Conservation (phyloP, 2,329 filamentous ascomycete species). For the Fusarium falciforme region DNA sequence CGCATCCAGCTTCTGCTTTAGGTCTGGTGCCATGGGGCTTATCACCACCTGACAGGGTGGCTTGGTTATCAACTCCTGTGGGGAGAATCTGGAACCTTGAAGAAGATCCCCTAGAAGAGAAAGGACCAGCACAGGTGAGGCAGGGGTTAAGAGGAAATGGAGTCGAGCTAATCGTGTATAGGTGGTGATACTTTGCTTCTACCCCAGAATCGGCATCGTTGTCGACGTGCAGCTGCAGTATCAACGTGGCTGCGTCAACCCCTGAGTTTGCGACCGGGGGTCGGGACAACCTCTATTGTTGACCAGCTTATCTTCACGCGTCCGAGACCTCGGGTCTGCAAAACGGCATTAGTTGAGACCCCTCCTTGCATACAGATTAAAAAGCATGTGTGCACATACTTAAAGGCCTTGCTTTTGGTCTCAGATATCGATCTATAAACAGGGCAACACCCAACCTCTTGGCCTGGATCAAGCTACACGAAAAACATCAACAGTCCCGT, state of each 20-base stretch:
- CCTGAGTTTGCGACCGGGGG: not conserved
- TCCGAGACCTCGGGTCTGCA: not conserved
- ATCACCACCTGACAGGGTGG: not conserved
- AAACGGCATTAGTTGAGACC: not conserved
- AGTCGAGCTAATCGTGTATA: slow-evolving; percentile 2
- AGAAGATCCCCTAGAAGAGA: not conserved
- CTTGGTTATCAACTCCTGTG: not conserved
- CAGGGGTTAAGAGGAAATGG: not conserved
- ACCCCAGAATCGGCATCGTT: not conserved
- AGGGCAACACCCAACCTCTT: not conserved
- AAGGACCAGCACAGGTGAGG: not conserved
- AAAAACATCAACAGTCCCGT: not conserved
- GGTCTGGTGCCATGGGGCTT: slow-evolving; percentile 15
- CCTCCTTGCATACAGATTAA: not conserved
- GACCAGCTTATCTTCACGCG: not conserved
- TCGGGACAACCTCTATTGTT: not conserved
- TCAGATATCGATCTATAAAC: not conserved
- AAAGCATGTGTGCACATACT: not conserved
- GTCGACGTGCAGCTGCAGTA: not conserved
- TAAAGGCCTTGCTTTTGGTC: not conserved
- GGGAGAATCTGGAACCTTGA: not conserved
- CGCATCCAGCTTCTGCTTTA: slow-evolving; percentile 30
- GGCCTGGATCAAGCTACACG: not conserved
- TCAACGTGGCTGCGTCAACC: not conserved
- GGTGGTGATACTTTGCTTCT: not conserved